A percentile compares a stretch with the other conserved stretches of the same genome.
phyloP scores from a whole-genome alignment of 1,284 basidiomycete species.

The Nidula niveotomentosa region DNA sequence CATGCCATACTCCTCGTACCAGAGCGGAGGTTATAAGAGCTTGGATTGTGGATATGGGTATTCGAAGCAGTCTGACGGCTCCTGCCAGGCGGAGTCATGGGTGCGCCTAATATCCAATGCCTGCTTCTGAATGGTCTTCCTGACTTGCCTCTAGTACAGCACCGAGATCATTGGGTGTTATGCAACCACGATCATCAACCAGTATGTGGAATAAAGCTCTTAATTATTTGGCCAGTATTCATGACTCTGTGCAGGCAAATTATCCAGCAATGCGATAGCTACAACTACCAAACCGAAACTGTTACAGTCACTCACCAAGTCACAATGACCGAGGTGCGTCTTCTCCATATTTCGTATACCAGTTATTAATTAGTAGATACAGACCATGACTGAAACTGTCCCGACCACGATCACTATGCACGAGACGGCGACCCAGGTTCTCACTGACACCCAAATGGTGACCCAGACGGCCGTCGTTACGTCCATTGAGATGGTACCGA shows the following conservation, averaged over 20 bases:
- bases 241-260: constrained; percentile 1
- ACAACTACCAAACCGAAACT: constrained; percentile 21
- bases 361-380: not conserved
- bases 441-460: constrained; percentile 33
- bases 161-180: constrained; percentile 52
- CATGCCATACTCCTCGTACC: constrained; percentile 62
- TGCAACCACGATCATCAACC: constrained; percentile 60
- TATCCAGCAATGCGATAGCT: constrained; percentile 16
- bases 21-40: constrained; percentile 58
- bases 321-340: constrained; percentile 31
- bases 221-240: constrained; percentile 2
- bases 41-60: constrained; percentile 70
- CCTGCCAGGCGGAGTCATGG: constrained; percentile 55
- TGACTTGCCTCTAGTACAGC: constrained; percentile 27
- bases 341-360: not conserved
- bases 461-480: constrained; percentile 51
- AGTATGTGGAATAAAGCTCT: constrained; percentile 29
- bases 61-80: constrained; percentile 51
- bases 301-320: constrained; percentile 35
- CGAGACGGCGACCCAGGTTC: constrained; percentile 30
- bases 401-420: constrained; percentile 24
- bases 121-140: not conserved
- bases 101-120: constrained; percentile 31
- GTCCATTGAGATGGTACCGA: constrained; percentile 53
- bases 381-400: constrained; percentile 24